Evolutionary conservation across 1,139 yeast species (phyloP).

Genomic region (Yamadazyma songkhlaensis): DNA sequence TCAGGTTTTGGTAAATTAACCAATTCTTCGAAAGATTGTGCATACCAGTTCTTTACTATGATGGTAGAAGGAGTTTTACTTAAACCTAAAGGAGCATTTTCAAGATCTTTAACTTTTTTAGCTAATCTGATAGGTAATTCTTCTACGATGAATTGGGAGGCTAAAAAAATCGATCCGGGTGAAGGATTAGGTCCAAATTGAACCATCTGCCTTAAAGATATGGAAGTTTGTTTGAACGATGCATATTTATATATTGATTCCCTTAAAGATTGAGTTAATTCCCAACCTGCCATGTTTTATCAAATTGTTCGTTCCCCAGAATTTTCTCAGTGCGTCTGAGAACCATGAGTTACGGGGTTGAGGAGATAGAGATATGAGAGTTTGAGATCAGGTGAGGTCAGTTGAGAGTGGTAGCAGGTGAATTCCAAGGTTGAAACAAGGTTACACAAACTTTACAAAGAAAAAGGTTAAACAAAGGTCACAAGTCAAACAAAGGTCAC

Average conservation of each 20-base stretch:
- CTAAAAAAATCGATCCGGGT: slow-evolving; percentile 77
- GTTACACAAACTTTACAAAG: too few species aligned
- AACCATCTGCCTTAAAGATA: slow-evolving; percentile 87
- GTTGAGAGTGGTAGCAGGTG: too few species aligned
- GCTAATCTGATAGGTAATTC: slow-evolving; percentile 88
- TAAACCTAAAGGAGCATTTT: slow-evolving; percentile 74
- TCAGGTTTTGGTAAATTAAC: slow-evolving; percentile 53
- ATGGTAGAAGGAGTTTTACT: slow-evolving; percentile 70
- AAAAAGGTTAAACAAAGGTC: too few species aligned
- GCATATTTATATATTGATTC: slow-evolving; percentile 58
- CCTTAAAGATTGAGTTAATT: slow-evolving; percentile 36
- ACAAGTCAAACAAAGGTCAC: too few species aligned
- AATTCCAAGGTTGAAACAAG: too few species aligned
- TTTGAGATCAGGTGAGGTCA: too few species aligned
- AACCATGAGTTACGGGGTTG: too few species aligned
- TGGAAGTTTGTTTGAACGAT: slow-evolving; percentile 76
- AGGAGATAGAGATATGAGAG: too few species aligned
- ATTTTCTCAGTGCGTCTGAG: too few species aligned
- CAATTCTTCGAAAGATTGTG: slow-evolving; percentile 84
- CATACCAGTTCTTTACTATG: slow-evolving; percentile 85
- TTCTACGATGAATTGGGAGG: slow-evolving; percentile 81
- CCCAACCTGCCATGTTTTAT: slow-evolving; percentile 44
- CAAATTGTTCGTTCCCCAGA: slow-evolving; percentile 1
- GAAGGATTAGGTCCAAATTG: slow-evolving; percentile 80
- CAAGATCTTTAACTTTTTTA: slow-evolving; percentile 81